These are phyloP conservation scores for Solanum lycopersicoides DNA, from an alignment of 257 asterid genomes.

Conservation along the genomic window DNA sequence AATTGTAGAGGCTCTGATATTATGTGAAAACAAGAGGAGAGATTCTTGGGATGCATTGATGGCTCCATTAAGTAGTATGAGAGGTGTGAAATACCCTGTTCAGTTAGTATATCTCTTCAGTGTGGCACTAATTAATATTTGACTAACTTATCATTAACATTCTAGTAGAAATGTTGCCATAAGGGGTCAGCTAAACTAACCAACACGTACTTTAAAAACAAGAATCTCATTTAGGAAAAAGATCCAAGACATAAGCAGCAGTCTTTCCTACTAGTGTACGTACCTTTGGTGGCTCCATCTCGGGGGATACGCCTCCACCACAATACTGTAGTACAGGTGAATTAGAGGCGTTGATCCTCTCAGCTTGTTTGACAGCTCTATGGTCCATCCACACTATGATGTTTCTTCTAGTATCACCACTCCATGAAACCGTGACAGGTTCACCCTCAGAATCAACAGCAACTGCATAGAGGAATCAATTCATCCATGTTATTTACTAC, in stretches of 20 bases:
- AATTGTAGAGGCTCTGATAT: neutral
- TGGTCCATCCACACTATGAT: slow-evolving; percentile 99
- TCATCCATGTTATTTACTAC: slow-evolving; percentile 8
- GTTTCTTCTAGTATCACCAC: slow-evolving; percentile 87
- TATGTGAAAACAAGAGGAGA: neutral
- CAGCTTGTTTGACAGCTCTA: slow-evolving; percentile 92
- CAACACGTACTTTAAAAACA: neutral
- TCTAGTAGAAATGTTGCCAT: neutral
- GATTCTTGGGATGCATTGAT: neutral
- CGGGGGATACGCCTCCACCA: slow-evolving; percentile 95
- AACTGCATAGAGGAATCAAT: slow-evolving; percentile 51
- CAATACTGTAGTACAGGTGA: slow-evolving; percentile 91
- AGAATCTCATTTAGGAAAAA: neutral
- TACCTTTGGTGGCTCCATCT: slow-evolving; percentile 99
- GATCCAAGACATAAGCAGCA: neutral
- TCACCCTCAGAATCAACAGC: slow-evolving; percentile 91
- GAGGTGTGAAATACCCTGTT: neutral
- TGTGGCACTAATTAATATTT: neutral
- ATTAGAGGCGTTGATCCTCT: slow-evolving; percentile 71
- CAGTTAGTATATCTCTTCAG: neutral
- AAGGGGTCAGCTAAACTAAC: neutral
- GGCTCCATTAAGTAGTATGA: neutral
- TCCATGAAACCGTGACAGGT: slow-evolving; percentile 91
- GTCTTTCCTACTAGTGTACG: neutral
- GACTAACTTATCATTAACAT: neutral